Percentiles rank a stretch among this genome's conserved stretches.
Conservation (phyloP, 78 protist species). For the Mastigamoeba balamuthi region DNA sequence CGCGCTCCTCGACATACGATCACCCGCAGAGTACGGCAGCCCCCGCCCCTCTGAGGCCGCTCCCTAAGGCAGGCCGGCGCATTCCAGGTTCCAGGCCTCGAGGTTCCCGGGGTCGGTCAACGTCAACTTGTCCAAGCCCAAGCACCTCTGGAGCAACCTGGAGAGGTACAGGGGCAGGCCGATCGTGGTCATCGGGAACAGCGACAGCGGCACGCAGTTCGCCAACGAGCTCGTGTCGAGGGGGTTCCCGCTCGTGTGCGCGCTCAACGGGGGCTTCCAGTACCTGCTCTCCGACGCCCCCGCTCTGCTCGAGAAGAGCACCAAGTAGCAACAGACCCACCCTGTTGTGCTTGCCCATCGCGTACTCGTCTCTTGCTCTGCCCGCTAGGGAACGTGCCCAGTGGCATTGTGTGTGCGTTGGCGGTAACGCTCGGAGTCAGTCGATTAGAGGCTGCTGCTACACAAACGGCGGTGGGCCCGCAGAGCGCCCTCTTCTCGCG, state of each 20-base stretch:
- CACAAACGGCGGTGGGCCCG: too few species aligned
- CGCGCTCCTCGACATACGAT: not conserved
- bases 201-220: slow-evolving; percentile 11
- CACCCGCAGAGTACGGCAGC: not conserved
- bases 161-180: slow-evolving; percentile 20
- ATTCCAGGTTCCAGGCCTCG: too few species aligned
- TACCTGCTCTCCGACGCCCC: too few species aligned
- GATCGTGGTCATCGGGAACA: slow-evolving; percentile 14
- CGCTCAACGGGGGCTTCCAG: slow-evolving; percentile 49
- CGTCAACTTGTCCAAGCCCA: not conserved
- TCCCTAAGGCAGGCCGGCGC: not conserved
- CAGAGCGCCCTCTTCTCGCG: too few species aligned
- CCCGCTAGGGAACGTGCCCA: too few species aligned
- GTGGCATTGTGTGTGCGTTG: too few species aligned
- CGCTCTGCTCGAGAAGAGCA: too few species aligned
- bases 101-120: not conserved
- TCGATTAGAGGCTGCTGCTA: too few species aligned
- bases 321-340: too few species aligned
- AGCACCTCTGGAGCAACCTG: slow-evolving; percentile 10
- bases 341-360: too few species aligned
- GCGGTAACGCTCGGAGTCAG: too few species aligned
- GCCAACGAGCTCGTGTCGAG: slow-evolving; percentile 14
- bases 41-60: not conserved
- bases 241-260: slow-evolving; percentile 29
- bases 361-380: too few species aligned